phyloP scores from a whole-genome alignment of 768 basidiomycete species.

The Trametes sanguinea region DNA sequence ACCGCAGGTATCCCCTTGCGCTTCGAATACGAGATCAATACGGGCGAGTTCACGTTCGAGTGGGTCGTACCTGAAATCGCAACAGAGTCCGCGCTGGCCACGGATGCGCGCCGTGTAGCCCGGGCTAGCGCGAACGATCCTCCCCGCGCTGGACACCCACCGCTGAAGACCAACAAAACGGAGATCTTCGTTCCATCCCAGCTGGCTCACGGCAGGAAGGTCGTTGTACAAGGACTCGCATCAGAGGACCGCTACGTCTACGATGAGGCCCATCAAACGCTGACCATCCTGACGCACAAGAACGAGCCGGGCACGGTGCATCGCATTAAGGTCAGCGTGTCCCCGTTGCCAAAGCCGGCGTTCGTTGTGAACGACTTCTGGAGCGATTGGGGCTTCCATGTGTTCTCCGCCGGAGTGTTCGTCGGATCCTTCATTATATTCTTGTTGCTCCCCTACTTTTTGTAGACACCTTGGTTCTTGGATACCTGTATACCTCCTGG shows the following conservation, averaged over 20 bases:
- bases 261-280: slow-evolving; percentile 69
- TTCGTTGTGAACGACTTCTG: slow-evolving; percentile 67
- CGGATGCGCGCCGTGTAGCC: background rate
- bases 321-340: slow-evolving; percentile 54
- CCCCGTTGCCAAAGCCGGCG: slow-evolving; percentile 49
- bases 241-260: slow-evolving; percentile 54
- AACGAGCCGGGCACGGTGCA: slow-evolving; percentile 48
- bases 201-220: slow-evolving; percentile 55
- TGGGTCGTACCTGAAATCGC: slow-evolving; percentile 51
- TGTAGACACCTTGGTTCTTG: background rate
- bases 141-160: slow-evolving; percentile 42
- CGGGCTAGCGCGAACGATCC: slow-evolving; percentile 35
- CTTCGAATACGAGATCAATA: slow-evolving; percentile 78
- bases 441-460: background rate
- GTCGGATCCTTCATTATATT: slow-evolving; percentile 15
- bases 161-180: slow-evolving; percentile 61
- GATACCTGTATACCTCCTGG: background rate
- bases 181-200: slow-evolving; percentile 78
- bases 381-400: slow-evolving; percentile 50
- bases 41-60: slow-evolving; percentile 62
- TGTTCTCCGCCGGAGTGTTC: slow-evolving; percentile 12
- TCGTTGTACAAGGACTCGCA: slow-evolving; percentile 60
- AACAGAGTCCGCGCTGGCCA: slow-evolving; percentile 10
- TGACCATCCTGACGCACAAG: slow-evolving; percentile 59
- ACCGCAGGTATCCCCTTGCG: slow-evolving; percentile 79